Evolutionary conservation across 2,329 filamentous ascomycete genomes (phyloP).

Genomic region (Colletotrichum sp.): DNA sequence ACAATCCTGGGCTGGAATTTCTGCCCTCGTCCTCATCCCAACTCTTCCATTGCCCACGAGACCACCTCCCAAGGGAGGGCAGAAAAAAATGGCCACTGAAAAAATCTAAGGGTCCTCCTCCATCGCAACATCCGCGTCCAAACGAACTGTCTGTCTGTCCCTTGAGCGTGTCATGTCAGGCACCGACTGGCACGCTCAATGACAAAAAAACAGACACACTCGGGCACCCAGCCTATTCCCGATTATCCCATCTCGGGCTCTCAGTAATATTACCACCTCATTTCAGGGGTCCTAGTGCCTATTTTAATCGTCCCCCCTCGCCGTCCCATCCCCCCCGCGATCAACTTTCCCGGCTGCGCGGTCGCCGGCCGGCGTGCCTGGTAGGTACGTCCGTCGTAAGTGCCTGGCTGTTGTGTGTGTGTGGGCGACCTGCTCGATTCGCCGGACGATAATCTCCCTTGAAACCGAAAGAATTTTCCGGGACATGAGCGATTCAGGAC

Average conservation of each 20-base stretch:
- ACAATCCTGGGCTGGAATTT: neutral
- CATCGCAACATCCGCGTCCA: neutral
- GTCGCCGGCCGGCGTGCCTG: neutral
- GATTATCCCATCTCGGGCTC: neutral
- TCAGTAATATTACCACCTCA: neutral
- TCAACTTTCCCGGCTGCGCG: neutral
- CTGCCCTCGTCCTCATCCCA: neutral
- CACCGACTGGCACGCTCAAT: neutral
- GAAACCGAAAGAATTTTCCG: slow-evolving; percentile 13
- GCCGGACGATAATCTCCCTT: slow-evolving; percentile 3
- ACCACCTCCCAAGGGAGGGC: neutral
- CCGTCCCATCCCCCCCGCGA: neutral
- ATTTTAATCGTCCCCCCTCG: neutral
- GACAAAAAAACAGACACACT: neutral
- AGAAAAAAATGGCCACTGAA: neutral
- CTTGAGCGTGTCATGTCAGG: neutral
- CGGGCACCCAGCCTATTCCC: neutral
- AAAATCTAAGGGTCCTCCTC: neutral
- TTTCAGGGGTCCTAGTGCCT: neutral
- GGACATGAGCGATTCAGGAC: slow-evolving; percentile 6
- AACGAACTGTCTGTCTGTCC: neutral
- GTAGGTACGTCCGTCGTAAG: neutral
- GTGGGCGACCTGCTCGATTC: neutral
- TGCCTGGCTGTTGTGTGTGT: neutral
- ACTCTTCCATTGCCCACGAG: neutral